Evolutionary conservation across 2,329 filamentous ascomycete species (phyloP).

Genomic region (Achaetomium macrosporum): DNA sequence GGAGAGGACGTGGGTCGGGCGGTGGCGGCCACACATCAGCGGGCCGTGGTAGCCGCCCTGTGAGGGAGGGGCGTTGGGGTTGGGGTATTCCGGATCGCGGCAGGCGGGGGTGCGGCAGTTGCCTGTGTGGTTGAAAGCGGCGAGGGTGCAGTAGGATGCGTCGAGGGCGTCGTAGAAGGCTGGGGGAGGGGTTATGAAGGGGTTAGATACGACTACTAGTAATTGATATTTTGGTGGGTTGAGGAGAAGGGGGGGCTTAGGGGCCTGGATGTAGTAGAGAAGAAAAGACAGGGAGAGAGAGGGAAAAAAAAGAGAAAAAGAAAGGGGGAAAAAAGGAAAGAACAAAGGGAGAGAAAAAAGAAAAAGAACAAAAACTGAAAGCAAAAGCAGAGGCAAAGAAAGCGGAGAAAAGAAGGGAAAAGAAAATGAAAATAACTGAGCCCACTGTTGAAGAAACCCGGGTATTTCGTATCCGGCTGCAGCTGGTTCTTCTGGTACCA

Average conservation of each 20-base stretch:
- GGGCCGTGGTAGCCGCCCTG: constrained; percentile 43
- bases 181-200: not conserved
- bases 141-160: constrained; percentile 21
- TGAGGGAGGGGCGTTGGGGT: constrained; percentile 11
- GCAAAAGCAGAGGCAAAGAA: no score
- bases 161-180: constrained; percentile 22
- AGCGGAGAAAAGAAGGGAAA: no score
- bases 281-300: no score
- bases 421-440: no score
- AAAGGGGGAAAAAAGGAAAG: no score
- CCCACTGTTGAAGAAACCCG: constrained; percentile 28
- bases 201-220: no score
- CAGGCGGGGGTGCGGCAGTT: constrained; percentile 15
- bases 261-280: no score
- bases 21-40: constrained; percentile 32
- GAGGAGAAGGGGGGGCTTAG: not conserved
- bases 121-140: constrained; percentile 16
- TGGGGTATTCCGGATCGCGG: constrained; percentile 22
- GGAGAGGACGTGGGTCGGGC: constrained; percentile 50
- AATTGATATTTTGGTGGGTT: not conserved
- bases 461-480: constrained; percentile 23
- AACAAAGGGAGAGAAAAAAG: no score
- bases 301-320: no score
- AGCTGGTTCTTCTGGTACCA: constrained; percentile 25
- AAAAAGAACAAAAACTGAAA: no score